phyloP scores from a whole-genome alignment of 768 basidiomycete genomes.

The Suillus luteus region DNA sequence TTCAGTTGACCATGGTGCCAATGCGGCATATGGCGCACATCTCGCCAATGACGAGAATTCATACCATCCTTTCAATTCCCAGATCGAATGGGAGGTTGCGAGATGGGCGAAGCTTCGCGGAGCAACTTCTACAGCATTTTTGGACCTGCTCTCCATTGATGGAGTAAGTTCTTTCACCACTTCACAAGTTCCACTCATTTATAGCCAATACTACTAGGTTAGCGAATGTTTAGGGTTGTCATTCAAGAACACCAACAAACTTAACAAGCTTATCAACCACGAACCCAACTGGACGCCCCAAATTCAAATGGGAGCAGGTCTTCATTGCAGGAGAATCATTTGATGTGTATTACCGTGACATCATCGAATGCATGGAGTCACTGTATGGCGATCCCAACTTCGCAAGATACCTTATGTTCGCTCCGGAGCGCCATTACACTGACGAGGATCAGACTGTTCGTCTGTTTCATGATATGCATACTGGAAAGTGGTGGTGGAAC shows the following conservation, averaged over 20 bases:
- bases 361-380: slow-evolving; percentile 39
- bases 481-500: no score
- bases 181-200: not conserved
- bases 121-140: slow-evolving; percentile 27
- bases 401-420: slow-evolving; percentile 30
- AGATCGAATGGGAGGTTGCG: slow-evolving; percentile 42
- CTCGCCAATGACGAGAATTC: not conserved
- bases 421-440: slow-evolving; percentile 40
- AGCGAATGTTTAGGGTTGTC: no score
- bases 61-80: slow-evolving; percentile 36
- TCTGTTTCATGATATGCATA: no score
- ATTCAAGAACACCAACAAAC: no score
- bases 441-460: slow-evolving; percentile 26
- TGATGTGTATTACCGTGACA: slow-evolving; percentile 33
- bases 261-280: no score
- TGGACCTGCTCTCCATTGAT: no score
- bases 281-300: no score
- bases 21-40: not conserved
- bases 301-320: no score
- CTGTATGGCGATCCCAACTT: slow-evolving; percentile 39
- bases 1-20: not conserved
- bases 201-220: no score
- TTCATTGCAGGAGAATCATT: no score
- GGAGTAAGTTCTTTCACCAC: no score
- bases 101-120: slow-evolving; percentile 42